phyloP scores from a whole-genome alignment of 129 eudicot species.

The Tagetes erecta region DNA sequence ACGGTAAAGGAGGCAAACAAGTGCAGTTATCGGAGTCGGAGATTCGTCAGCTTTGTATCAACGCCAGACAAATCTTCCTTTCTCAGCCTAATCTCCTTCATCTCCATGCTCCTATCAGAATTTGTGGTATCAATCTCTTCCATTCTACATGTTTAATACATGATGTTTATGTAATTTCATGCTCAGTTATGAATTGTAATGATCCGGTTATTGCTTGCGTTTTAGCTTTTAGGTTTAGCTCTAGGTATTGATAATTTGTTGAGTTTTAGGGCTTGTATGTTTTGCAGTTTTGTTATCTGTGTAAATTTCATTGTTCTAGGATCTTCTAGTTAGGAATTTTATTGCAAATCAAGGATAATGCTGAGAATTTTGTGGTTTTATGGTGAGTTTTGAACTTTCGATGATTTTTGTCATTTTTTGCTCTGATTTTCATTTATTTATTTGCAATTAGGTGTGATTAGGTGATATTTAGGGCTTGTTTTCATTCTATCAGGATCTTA shows the following conservation, averaged over 20 bases:
- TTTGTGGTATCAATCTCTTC: slow-evolving; percentile 51
- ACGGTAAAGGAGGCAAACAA: slow-evolving; percentile 76
- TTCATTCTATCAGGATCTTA: background rate
- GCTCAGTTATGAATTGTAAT: background rate
- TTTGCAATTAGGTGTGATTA: too few species aligned
- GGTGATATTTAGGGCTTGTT: too few species aligned
- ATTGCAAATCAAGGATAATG: too few species aligned
- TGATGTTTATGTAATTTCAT: background rate
- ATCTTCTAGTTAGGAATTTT: too few species aligned
- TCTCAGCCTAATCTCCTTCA: slow-evolving; percentile 73
- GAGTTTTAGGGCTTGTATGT: background rate
- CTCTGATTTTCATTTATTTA: too few species aligned
- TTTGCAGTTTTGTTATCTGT: background rate
- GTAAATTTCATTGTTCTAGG: background rate
- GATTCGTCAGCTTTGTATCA: slow-evolving; percentile 74
- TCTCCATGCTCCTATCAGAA: slow-evolving; percentile 67
- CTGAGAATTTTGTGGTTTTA: too few species aligned
- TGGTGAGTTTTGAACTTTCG: too few species aligned
- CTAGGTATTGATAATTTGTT: background rate
- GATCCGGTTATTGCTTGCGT: background rate
- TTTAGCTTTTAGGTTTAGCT: background rate
- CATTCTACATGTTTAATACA: background rate
- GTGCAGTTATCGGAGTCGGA: slow-evolving; percentile 77
- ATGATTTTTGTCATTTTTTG: too few species aligned
- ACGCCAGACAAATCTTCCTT: slow-evolving; percentile 67